Percentiles rank a stretch among this genome's conserved stretches.
These are phyloP conservation scores for Dalechampia spathulata DNA, from an alignment of 441 rosid species.

Conservation along the genomic window DNA sequence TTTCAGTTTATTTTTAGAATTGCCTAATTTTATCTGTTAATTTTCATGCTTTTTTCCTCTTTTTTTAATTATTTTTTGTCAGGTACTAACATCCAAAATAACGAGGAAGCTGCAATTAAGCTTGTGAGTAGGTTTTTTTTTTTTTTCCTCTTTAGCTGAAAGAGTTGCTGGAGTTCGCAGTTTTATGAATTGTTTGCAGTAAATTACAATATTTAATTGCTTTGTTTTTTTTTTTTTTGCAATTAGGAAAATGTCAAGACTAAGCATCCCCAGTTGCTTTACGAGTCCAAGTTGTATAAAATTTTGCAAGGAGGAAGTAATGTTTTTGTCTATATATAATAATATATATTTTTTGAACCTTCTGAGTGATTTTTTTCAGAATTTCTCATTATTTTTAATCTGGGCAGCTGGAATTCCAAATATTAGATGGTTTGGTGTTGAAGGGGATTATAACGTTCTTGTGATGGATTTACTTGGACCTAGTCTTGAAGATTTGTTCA, in stretches of 20 bases:
- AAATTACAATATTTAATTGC: not conserved
- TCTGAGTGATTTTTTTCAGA: not conserved
- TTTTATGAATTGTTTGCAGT: not conserved
- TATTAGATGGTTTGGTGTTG: constrained; percentile 89
- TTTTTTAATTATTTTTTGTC: not conserved
- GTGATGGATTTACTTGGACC: constrained; percentile 99
- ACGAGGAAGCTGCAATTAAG: constrained; percentile 91
- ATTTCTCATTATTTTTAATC: not conserved
- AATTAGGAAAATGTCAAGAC: constrained; percentile 91
- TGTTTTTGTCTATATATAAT: not conserved
- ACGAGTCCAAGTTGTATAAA: constrained; percentile 86
- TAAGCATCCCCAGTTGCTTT: constrained; percentile 95
- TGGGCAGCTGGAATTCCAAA: constrained; percentile 91
- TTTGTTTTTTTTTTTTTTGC: not conserved
- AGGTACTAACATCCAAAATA: constrained; percentile 83
- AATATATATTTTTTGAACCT: not conserved
- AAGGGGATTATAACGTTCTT: constrained; percentile 90
- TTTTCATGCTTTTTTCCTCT: not conserved
- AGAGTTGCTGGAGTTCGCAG: not conserved
- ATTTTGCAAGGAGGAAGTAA: constrained; percentile 99
- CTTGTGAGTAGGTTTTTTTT: constrained; percentile 49
- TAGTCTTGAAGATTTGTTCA: constrained; percentile 96
- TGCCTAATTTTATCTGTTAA: not conserved
- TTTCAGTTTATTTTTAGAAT: not conserved
- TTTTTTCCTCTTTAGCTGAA: not conserved